A percentile compares a stretch with the other conserved stretches of the same genome.
These are phyloP conservation scores for Urochloa ruziziensis DNA, from an alignment of 176 grass and related monocot genomes.

Conservation along the genomic window DNA sequence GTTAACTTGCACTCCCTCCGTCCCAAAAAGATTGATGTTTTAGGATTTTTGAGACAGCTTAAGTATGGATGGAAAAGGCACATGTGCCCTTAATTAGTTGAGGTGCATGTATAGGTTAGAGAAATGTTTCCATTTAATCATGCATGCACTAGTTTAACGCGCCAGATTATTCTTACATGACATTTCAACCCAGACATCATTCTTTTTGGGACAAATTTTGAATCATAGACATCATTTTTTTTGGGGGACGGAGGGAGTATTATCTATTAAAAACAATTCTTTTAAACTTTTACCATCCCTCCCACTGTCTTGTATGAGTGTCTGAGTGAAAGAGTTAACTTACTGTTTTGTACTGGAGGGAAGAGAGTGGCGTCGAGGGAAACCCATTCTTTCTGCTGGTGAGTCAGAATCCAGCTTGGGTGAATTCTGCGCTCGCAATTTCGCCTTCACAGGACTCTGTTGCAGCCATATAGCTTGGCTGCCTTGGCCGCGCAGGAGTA, in stretches of 20 bases:
- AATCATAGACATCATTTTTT: too few species aligned
- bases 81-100: too few species aligned
- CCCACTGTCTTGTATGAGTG: constrained; percentile 25
- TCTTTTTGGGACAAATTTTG: too few species aligned
- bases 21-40: constrained; percentile 19
- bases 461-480: constrained; percentile 92
- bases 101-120: too few species aligned
- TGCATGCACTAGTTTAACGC: too few species aligned
- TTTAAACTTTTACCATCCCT: constrained; percentile 38
- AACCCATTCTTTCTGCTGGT: constrained; percentile 49
- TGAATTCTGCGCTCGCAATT: constrained; percentile 70
- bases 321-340: constrained; percentile 44
- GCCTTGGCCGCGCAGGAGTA: constrained; percentile 45
- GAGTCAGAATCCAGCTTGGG: constrained; percentile 60
- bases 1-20: too few species aligned
- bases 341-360: constrained; percentile 66
- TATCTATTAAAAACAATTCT: constrained; percentile 43
- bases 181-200: too few species aligned
- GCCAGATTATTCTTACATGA: too few species aligned
- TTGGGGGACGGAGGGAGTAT: too few species aligned
- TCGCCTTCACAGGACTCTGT: constrained; percentile 77
- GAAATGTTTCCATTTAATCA: too few species aligned
- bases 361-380: constrained; percentile 71
- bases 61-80: too few species aligned
- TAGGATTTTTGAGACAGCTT: constrained; percentile 35